Conservation (phyloP, 2,329 filamentous ascomycete genomes). For the Fusarium proliferatum region DNA sequence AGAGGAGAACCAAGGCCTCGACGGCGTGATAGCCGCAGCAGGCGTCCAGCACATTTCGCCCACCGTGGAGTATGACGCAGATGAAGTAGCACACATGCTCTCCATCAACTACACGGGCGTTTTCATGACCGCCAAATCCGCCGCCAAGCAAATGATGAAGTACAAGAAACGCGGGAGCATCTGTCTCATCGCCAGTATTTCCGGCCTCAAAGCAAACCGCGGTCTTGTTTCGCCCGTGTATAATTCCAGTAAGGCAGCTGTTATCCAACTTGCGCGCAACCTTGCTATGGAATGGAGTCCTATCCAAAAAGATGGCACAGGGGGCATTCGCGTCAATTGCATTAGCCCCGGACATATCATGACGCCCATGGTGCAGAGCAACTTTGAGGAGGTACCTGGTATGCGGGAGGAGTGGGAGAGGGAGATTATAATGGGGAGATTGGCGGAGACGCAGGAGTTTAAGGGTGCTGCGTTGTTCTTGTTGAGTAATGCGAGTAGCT, state of each 20-base stretch:
- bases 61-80: conserved; percentile 81
- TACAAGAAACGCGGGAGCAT: conserved; percentile 69
- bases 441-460: conserved; percentile 76
- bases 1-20: conserved; percentile 75
- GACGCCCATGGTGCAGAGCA: conserved; percentile 83
- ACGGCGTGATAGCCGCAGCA: conserved; percentile 78
- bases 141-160: conserved; percentile 79
- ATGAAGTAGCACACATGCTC: conserved; percentile 82
- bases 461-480: conserved; percentile 78
- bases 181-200: conserved; percentile 76
- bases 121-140: conserved; percentile 87
- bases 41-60: conserved; percentile 85
- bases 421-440: conserved; percentile 83
- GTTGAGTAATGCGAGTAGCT: conserved; percentile 75
- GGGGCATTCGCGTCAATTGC: conserved; percentile 83
- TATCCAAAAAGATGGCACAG: conserved; percentile 55
- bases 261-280: conserved; percentile 77
- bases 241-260: conserved; percentile 82
- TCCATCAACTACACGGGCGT: conserved; percentile 86
- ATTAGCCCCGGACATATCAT: conserved; percentile 84
- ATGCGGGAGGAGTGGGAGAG: conserved; percentile 75
- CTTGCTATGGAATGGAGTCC: conserved; percentile 75
- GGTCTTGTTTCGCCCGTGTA: conserved; percentile 72
- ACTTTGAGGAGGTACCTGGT: conserved; percentile 82
- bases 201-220: conserved; percentile 73